Evolutionary conservation across 1,284 basidiomycete genomes (phyloP), one percentile per base, ranked within the genome.

Genomic region (Leccinum fuscescens): DNA sequence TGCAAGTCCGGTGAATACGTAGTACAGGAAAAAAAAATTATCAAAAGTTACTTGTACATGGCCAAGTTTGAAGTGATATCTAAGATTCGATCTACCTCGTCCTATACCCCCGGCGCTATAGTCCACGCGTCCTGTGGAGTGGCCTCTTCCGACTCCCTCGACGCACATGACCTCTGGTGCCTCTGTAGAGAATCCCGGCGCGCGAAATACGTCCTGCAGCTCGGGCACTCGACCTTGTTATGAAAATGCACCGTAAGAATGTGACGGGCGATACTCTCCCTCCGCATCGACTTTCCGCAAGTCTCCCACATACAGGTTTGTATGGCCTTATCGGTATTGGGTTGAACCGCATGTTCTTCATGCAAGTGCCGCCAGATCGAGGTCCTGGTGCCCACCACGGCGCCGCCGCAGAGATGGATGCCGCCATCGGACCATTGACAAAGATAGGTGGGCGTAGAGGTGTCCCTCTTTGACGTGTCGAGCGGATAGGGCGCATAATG

Each of bases 141-240:
- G 4, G 37, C 17, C 22, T 59, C 53, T 58, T 6, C 29, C 8
- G 29, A 31, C 9, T 31, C 46, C 37, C 33, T 57, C 17, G 4
- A 27, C 6, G 4, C 17, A 51, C 70, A 72, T 2, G 48, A 51
- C 54, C 27, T 68, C 42, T 33, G 56, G 59, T 69, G 68, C 29
- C 70, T 69, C 54, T 64, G 65, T 57, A 72, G 4, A n/a, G 68
- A 69, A 27, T 69, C 68, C 9, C 22, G 14, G 8, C 68, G 70
- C 15, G 70, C 69, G 7, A 69, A 72, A 17, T 9, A 12, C 22
- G 53, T 54, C 5, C 50, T 44, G 46, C 68, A 69, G 6, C 7
- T 17, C 5, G 61, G 46, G 35, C 68, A 72, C 15, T 9, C 20
- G 3, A 62, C 71, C 52, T 62, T 71, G 55, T 72, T 46, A 33